Conservation (phyloP, 495 filamentous ascomycete species). For the Hypoxylon crocopeplum region DNA sequence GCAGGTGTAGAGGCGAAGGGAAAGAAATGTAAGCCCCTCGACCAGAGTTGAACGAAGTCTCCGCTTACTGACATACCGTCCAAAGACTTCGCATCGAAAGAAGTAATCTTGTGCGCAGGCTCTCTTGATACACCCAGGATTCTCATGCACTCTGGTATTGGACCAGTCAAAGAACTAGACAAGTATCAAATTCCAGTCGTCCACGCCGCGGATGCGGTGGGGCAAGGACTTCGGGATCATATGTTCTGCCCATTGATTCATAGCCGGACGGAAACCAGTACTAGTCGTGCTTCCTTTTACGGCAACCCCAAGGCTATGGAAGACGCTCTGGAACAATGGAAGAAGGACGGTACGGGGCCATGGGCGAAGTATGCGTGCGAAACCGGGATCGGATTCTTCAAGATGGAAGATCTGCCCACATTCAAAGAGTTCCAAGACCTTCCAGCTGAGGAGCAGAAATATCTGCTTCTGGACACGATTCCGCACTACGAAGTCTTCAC, state of each 20-base stretch:
- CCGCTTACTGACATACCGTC: constrained; percentile 9
- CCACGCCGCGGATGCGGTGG: constrained; percentile 57
- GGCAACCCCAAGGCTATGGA: constrained; percentile 44
- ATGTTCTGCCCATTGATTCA: constrained; percentile 36
- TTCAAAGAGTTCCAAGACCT: constrained; percentile 58
- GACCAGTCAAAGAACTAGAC: constrained; percentile 58
- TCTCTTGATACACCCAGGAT: constrained; percentile 65
- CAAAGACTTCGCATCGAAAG: constrained; percentile 54
- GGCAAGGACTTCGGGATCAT: constrained; percentile 64
- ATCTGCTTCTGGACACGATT: constrained; percentile 51
- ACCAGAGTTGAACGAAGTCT: constrained; percentile 11
- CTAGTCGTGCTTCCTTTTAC: constrained; percentile 42
- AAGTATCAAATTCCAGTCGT: constrained; percentile 57
- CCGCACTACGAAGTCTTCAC: constrained; percentile 47
- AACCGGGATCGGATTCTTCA: constrained; percentile 60
- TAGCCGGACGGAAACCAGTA: constrained; percentile 31
- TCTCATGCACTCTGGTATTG: constrained; percentile 70
- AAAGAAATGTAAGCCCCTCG: constrained; percentile 33
- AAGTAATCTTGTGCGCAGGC: constrained; percentile 65
- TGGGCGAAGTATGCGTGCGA: constrained; percentile 52
- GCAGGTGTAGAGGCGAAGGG: constrained; percentile 54
- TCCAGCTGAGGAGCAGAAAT: constrained; percentile 45
- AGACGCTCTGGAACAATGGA: constrained; percentile 54
- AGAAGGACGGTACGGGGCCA: constrained; percentile 51
- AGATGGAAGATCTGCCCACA: constrained; percentile 47